Evolutionary conservation across 768 basidiomycete genomes (phyloP).

Genomic region (Tephrocybe sp.): DNA sequence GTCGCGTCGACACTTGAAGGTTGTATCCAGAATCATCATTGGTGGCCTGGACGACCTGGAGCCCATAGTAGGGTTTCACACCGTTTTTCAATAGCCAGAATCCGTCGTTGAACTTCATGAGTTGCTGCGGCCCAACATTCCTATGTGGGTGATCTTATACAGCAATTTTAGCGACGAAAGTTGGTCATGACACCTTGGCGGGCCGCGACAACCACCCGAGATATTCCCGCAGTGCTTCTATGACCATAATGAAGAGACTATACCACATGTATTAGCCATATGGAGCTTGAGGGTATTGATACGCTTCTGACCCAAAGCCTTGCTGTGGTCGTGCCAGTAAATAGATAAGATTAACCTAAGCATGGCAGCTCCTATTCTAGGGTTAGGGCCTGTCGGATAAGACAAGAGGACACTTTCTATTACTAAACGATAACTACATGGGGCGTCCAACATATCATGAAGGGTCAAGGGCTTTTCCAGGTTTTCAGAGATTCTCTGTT

Average conservation of each 20-base stretch:
- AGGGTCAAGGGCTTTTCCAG: not conserved
- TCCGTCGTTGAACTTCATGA: conserved; percentile 74
- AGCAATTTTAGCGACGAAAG: conserved; percentile 2
- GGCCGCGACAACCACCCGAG: conserved; percentile 20
- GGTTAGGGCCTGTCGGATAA: not conserved
- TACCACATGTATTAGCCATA: too few species aligned
- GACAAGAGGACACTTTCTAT: not conserved
- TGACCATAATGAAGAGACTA: not conserved
- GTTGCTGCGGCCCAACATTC: conserved; percentile 28
- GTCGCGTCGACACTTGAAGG: conserved; percentile 57
- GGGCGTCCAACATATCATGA: conserved; percentile 10
- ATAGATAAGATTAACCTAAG: not conserved
- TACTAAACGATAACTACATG: too few species aligned
- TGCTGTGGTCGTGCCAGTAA: too few species aligned
- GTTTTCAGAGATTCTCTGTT: not conserved
- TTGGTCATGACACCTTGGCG: conserved; percentile 11
- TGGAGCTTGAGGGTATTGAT: too few species aligned
- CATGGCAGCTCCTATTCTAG: not conserved
- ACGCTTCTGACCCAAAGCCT: too few species aligned
- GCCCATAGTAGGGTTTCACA: conserved; percentile 56
- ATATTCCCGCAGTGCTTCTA: conserved; percentile 6
- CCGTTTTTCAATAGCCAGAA: conserved; percentile 68
- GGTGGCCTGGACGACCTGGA: conserved; percentile 54
- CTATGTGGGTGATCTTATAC: not conserved
- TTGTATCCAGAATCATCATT: conserved; percentile 46